Evolutionary conservation across 257 asterid species (phyloP).

Genomic region (Henckelia pumila): DNA sequence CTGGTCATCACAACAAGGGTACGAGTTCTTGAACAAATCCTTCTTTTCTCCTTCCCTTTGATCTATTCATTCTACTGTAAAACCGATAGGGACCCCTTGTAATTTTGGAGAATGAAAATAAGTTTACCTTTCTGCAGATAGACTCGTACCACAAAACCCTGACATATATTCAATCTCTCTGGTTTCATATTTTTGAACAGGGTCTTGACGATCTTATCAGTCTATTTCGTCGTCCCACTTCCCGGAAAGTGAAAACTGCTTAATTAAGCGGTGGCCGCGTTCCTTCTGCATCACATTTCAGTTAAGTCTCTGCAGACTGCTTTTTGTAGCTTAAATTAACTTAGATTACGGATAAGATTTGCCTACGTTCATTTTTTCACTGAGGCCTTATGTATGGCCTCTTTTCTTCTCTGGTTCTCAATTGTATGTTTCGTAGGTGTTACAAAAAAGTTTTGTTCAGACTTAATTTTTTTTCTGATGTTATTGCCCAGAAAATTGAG

Average conservation of each 20-base stretch:
- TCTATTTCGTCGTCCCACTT: slow-evolving; percentile 86
- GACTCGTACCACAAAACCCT: not conserved
- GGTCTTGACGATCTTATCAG: slow-evolving; percentile 91
- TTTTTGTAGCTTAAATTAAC: slow-evolving; percentile 31
- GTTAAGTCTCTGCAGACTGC: slow-evolving; percentile 21
- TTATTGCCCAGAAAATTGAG: slow-evolving; percentile 17
- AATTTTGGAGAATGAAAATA: not conserved
- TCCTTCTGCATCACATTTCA: not conserved
- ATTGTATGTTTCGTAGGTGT: slow-evolving; percentile 17
- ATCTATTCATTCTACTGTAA: not conserved
- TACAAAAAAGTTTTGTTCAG: slow-evolving; percentile 24
- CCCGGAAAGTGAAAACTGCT: slow-evolving; percentile 72
- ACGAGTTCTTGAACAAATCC: slow-evolving; percentile 23
- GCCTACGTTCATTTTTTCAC: slow-evolving; percentile 12
- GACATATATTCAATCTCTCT: not conserved
- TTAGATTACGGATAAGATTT: slow-evolving; percentile 26
- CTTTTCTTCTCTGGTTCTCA: not conserved
- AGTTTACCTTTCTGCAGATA: slow-evolving; percentile 1
- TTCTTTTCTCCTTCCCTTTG: not conserved
- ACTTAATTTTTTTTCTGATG: slow-evolving; percentile 5
- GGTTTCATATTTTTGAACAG: slow-evolving; percentile 39
- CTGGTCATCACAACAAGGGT: slow-evolving; percentile 86
- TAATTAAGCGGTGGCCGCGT: slow-evolving; percentile 25
- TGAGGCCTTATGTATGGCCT: slow-evolving; percentile 1
- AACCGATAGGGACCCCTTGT: not conserved